Evolutionary conservation across 2,329 filamentous ascomycete genomes (phyloP), one percentile per base, ranked within the genome.

Genomic region (Pseudocercospora fijiensis): DNA sequence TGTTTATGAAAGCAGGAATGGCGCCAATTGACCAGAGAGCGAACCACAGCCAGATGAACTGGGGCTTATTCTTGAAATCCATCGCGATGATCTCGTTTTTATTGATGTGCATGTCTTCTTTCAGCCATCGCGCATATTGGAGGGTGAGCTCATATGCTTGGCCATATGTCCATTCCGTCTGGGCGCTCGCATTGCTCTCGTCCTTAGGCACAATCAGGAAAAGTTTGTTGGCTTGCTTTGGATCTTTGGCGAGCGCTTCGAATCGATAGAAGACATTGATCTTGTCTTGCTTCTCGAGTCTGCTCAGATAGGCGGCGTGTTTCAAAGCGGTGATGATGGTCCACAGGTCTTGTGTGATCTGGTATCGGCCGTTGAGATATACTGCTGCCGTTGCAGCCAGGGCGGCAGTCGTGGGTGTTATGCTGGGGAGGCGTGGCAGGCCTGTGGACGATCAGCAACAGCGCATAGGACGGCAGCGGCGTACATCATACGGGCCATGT

Each of bases 1-100:
- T 94, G 77, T 96, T 96, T 78, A 96, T 89, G 70, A 95, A 91
- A 0, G 92, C 92, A 0, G 92, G 91, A 61, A 87, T 87, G 0
- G 90, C 92, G 10, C 92, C 92, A 63, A 96, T 86, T 28, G 88
- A 86, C 91, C 91, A 96, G 30, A 96, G 78, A 0, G 88, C 92
- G 60, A 93, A 81, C 83, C 88, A 86, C 8, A 96, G 67, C 74
- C 93, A 90, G 27, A 94, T 72, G 72, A 92, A 94, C 2, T 84
- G 83, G n/a, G 91, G 87, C 45, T 87, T 90, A 74, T 96, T 96
- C 77, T 90, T 88, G 69, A 91, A 90, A 75, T 95, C 84, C 70
- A 96, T 83, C 8, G 90, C 91, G 18, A 96, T 89, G 33, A 96
- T 86, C 58, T 96, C 90, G 51, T 85, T 86, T 26, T 86, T 84